Percentiles rank a stretch among this genome's conserved stretches.
Conservation (phyloP, 306 rosid genomes). For the Sicyos edulis region DNA sequence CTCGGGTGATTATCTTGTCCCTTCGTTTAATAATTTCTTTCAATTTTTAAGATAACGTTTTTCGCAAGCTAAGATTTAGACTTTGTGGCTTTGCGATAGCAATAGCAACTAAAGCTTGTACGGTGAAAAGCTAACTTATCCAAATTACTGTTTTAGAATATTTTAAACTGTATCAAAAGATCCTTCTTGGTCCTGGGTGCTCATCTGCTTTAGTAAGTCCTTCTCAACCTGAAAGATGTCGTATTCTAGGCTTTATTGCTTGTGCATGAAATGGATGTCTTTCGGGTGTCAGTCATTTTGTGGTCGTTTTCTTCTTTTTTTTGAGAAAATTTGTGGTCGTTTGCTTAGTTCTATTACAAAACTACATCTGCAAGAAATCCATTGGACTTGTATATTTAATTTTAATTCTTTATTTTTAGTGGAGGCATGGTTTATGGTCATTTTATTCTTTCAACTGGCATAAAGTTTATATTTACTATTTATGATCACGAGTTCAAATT, state of each 20-base stretch:
- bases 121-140: slow-evolving; percentile 1
- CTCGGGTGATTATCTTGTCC: neutral
- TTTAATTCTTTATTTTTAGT: neutral
- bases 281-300: neutral
- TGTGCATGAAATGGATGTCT: neutral
- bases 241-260: neutral
- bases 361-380: neutral
- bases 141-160: slow-evolving; percentile 13
- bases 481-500: too few species aligned
- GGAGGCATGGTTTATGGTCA: neutral
- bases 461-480: too few species aligned
- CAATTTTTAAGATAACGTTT: neutral
- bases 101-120: slow-evolving; percentile 12
- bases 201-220: neutral
- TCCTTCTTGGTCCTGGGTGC: neutral
- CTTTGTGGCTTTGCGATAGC: slow-evolving; percentile 6
- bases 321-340: slow-evolving; percentile 8
- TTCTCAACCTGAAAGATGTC: neutral
- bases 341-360: neutral
- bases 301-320: neutral
- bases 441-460: too few species aligned
- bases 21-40: neutral
- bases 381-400: neutral
- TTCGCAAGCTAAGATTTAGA: slow-evolving; percentile 5
- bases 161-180: slow-evolving; percentile 10